Evolutionary conservation across 139 green algal species (phyloP), one percentile per base, ranked within the genome.

Genomic region (Pleodorina starrii): DNA sequence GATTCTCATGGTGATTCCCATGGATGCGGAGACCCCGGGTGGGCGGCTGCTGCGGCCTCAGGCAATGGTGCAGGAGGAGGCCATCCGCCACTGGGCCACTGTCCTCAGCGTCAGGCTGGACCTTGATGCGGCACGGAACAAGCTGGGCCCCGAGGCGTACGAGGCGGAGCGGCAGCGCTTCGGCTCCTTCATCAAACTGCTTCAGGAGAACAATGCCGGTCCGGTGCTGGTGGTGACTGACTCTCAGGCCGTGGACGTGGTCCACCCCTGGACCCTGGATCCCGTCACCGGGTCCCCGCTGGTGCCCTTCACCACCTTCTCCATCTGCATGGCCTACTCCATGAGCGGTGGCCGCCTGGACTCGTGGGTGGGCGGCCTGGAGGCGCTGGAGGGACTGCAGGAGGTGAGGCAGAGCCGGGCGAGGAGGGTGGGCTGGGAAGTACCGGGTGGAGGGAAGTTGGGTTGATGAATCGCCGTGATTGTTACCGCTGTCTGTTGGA

Each of bases 1-100:
- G 66, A 90, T 96, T 44, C 95, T 96, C 68, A 90, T 96, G 38
- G 94, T 94, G 87, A 94, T 96, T 44, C 94, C 94, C 40, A 96
- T 96, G 94, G 94, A 96, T 76, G 94, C 93, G 19, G 94, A 96
- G 89, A 96, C 94, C 29, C 93, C 93, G 32, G 91, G 81, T 54
- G 93, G 92, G 90, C 85, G 94, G 79, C 93, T 96, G 91, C 91
- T 96, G 90, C 72, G 93, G 32, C 94, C 94, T 6, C 93, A 95
- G 90, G 93, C 92, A 46, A 71, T 92, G 50, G 85, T 63, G 54
- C 92, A 96, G 91, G 94, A 96, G 81, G 94, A 96, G 90, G 93
- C 92, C 32, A 93, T 96, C 35, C 90, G 94, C 32, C 77, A 92
- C 84, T 96, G 85, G 75, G 91, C 93, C 43, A 91, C 89, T 14